A percentile compares a stretch with the other conserved stretches of the same genome.
These are phyloP conservation scores for Terfezia boudieri DNA, from an alignment of 495 filamentous ascomycete species.

Conservation along the genomic window DNA sequence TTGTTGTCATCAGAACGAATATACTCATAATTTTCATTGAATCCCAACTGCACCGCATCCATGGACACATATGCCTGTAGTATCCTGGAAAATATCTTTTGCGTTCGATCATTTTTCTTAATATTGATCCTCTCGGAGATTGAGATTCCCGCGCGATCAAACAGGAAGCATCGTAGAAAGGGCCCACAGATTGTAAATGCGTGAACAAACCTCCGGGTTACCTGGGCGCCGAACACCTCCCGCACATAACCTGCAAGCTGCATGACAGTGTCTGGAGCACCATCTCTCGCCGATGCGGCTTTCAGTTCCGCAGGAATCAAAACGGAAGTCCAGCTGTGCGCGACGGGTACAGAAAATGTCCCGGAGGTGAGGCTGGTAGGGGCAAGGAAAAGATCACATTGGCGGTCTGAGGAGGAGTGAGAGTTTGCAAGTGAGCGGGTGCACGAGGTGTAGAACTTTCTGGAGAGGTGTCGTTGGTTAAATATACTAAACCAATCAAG, in stretches of 20 bases:
- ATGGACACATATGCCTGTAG: neutral
- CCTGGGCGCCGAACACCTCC: neutral
- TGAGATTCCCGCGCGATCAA: neutral
- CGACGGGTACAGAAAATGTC: too few species aligned
- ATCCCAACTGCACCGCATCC: neutral
- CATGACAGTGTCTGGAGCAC: neutral
- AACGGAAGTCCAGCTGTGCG: neutral
- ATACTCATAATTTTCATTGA: neutral
- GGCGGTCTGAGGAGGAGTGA: too few species aligned
- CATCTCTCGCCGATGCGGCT: neutral
- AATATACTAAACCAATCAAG: too few species aligned
- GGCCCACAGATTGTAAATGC: neutral
- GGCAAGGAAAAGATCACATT: too few species aligned
- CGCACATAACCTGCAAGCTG: neutral
- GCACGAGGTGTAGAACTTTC: too few species aligned
- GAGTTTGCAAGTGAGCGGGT: too few species aligned
- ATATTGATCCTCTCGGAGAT: neutral
- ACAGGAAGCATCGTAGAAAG: neutral
- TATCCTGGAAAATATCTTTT: neutral
- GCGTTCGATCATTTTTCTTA: slow-evolving; percentile 4
- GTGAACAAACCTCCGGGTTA: neutral
- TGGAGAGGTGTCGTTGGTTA: too few species aligned
- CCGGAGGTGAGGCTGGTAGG: too few species aligned
- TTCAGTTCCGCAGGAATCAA: neutral
- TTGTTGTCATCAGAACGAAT: too few species aligned